Evolutionary conservation across 106 monocot species (phyloP), one percentile per base, ranked within the genome.

Genomic region (Amphibolis antarctica): DNA sequence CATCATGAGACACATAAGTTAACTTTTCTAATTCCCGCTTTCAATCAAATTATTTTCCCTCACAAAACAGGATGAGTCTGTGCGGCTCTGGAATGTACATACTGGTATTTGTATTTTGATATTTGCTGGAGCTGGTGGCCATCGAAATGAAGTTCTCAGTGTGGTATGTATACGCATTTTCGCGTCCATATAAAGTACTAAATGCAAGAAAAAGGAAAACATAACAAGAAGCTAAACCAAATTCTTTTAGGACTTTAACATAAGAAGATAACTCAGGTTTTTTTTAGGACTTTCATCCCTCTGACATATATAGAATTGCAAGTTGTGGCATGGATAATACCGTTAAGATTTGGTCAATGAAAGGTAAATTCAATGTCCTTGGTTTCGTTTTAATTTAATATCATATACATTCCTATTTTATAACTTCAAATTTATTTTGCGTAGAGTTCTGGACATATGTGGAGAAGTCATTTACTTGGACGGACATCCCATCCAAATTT

Each of bases 311-410:
- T 26, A 78, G 91, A 28, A 87, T 98, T 55, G 90, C 87, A 70
- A 91, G 87, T 77, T 98, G 91, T 84, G 98, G 98, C 3, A 98
- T 98, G 98, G 91, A 98, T 65, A 87, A 91, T 43, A 88, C 91
- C 61, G 91, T 98, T 60, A 98, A 91, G 69, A 98, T 98, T 62
- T 98, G 91, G 98, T 98, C 98, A 0, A 98, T 91, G 91, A 98
- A 91, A 84, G 98, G 98, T 96, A 50, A 43, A 14, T 57, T 28
- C 15, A 26, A 5, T 57, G 56, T 13, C 1, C 26, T 15, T 9
- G 15, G 28, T 12, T 57, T 18, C 12, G 15, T 57, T 57, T 49
- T 9, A 49, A 49, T 49, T 12, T 0, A 23, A 29, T 13, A 49
- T 49, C n/a, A 4, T 36, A 29, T 51, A 10, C 42, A 23, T 42